Base-by-base conservation (phyloP, 1,284 basidiomycete species). In the Microbotryum silenes-acaulis region DNA sequence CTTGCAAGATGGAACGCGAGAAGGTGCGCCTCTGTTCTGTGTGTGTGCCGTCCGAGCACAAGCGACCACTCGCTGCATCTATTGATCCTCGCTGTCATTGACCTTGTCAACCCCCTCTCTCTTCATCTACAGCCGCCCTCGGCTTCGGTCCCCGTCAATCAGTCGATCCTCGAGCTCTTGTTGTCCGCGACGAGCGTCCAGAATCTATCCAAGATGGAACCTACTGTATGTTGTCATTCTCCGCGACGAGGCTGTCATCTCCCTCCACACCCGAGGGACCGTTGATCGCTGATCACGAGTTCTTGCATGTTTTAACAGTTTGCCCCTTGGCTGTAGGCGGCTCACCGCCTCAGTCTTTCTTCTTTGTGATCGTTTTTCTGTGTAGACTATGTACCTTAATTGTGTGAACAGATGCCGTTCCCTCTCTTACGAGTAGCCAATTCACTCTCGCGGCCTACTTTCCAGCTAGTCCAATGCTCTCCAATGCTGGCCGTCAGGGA, bases 101-200 rank as follows among this genome's bases (percentile, higher is more conserved):
- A 49, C n/a, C 48, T 20, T 54, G 37, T 21, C 48, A 21, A 53
- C 54, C 37, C 54, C 60, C 27, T 44, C 42, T 44, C 42, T 55
- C 10, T 25, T 31, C 10, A 31, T 54, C 55, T 21, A n/a, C 63
- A 72, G 60, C 75, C 75, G 14, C 76, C 79, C 2, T 76, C 74
- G 7, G 76, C 76, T 3, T 76, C 65, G 14, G 70, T 72, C 2
- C 86, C 87, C 1, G 85, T 89, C 56, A 79, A 88, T 61, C 88
- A 91, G 73, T 88, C 89, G 1, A 85, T 93, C 54, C 85, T 87
- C 18, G 89, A 86, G 71, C 80, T 97, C 33, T 88, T 98, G 71
- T 87, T 79, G 31, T 76, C 78, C 60, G 81, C 81, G 23, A 81
- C 79, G 33, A 78, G 79, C 56, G 78, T 79, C 6, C 74, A 75